Conservation (phyloP, 2,329 filamentous ascomycete genomes). For the Annulohypoxylon truncatum region DNA sequence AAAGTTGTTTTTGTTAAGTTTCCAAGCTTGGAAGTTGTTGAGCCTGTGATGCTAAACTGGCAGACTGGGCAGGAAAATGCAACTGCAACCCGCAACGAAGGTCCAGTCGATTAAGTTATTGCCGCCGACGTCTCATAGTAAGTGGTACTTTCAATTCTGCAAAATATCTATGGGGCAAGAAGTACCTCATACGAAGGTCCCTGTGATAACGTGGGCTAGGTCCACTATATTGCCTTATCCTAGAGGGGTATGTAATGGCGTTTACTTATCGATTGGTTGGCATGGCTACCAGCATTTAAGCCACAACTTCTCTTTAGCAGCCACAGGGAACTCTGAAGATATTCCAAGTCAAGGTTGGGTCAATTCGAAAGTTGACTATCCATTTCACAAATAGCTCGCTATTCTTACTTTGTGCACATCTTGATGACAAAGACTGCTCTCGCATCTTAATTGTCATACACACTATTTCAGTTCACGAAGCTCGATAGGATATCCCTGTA, state of each 20-base stretch:
- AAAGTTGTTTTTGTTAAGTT: not conserved
- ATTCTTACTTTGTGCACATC: not conserved
- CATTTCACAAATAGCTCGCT: not conserved
- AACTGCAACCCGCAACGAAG: not conserved
- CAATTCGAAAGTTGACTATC: not conserved
- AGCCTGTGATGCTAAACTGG: constrained; percentile 15
- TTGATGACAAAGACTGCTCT: not conserved
- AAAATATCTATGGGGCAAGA: constrained; percentile 2
- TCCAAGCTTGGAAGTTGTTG: constrained; percentile 11
- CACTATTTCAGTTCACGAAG: not conserved
- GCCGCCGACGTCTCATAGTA: constrained; percentile 17
- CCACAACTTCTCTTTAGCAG: constrained; percentile 16
- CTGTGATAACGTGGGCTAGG: constrained; percentile 7
- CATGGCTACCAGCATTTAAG: constrained; percentile 17
- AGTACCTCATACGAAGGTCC: constrained; percentile 5
- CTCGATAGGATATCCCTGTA: not conserved
- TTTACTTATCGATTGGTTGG: constrained; percentile 39
- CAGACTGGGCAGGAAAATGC: constrained; percentile 22
- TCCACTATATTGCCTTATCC: constrained; percentile 20
- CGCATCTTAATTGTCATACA: not conserved
- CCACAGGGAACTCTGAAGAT: constrained; percentile 16
- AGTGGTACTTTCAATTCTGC: constrained; percentile 6
- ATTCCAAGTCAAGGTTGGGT: not conserved
- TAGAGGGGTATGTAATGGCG: constrained; percentile 30
- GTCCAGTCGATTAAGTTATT: constrained; percentile 5